Evolutionary conservation across 768 basidiomycete species (phyloP).

Genomic region (Suillus discolor): DNA sequence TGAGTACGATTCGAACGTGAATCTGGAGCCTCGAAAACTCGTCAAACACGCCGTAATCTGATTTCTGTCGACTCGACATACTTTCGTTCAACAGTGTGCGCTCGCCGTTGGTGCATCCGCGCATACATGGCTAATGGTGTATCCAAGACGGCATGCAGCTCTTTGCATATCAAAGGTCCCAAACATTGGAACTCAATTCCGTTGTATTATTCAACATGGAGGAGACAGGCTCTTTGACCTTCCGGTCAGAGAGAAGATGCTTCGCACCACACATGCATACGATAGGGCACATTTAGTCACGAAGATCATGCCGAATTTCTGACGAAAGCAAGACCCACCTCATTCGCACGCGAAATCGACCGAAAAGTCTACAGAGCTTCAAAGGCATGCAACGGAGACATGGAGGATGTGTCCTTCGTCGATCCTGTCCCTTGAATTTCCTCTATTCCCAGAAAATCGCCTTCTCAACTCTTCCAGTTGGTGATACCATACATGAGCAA

Average conservation of each 20-base stretch:
- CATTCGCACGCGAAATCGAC: background rate
- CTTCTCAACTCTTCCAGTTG: conserved; percentile 26
- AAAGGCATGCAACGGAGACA: background rate
- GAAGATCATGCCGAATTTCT: too few relatives aligned
- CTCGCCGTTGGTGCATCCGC: too few relatives aligned
- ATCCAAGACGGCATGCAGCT: too few relatives aligned
- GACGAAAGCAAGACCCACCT: background rate
- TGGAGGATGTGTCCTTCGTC: background rate
- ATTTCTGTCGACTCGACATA: too few relatives aligned
- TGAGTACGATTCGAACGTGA: too few relatives aligned
- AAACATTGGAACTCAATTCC: conserved; percentile 2
- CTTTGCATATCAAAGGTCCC: too few relatives aligned
- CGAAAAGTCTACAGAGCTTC: background rate
- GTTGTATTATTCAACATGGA: conserved; percentile 8
- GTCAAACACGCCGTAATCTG: too few relatives aligned
- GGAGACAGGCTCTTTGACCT: conserved; percentile 6
- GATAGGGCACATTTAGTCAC: background rate
- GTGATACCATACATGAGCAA: conserved; percentile 23
- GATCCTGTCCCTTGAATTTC: background rate
- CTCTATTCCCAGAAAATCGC: background rate
- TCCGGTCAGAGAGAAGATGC: conserved; percentile 11
- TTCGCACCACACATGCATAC: conserved; percentile 7
- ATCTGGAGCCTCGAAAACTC: too few relatives aligned
- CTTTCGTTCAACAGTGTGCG: too few relatives aligned
- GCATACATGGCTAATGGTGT: too few relatives aligned